These are phyloP conservation scores for Populus deltoides DNA, from an alignment of 345 rosid species.

Conservation along the genomic window DNA sequence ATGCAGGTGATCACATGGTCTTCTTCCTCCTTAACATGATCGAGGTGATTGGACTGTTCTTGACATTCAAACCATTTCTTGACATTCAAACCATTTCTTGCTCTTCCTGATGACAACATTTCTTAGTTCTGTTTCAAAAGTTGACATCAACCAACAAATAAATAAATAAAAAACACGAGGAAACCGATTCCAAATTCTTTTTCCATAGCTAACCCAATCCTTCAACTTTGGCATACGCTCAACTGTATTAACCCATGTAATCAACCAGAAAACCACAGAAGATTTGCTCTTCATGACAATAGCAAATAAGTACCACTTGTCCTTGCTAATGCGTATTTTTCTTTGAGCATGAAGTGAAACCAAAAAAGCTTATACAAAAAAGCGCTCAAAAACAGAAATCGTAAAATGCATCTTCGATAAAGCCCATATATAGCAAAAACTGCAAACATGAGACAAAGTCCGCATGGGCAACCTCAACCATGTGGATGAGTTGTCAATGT, in stretches of 20 bases:
- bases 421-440: too few species aligned
- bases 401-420: too few species aligned
- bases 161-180: too few species aligned
- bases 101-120: conserved; percentile 13
- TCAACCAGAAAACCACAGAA: not conserved
- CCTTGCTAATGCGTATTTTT: not conserved
- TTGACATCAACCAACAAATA: not conserved
- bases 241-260: not conserved
- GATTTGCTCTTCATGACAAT: not conserved
- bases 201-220: not conserved
- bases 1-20: conserved; percentile 44
- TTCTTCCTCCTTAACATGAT: conserved; percentile 43
- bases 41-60: conserved; percentile 45
- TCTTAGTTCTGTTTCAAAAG: not conserved
- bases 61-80: conserved; percentile 44
- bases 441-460: too few species aligned
- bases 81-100: conserved; percentile 52
- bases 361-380: too few species aligned
- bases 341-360: too few species aligned
- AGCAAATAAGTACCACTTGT: too few species aligned
- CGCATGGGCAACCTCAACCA: conserved; percentile 40
- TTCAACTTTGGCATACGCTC: not conserved
- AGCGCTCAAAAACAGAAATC: too few species aligned
- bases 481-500: conserved; percentile 63
- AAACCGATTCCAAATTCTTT: not conserved